Conservation (phyloP, 441 rosid genomes). For the Aquilaria agallochum region DNA sequence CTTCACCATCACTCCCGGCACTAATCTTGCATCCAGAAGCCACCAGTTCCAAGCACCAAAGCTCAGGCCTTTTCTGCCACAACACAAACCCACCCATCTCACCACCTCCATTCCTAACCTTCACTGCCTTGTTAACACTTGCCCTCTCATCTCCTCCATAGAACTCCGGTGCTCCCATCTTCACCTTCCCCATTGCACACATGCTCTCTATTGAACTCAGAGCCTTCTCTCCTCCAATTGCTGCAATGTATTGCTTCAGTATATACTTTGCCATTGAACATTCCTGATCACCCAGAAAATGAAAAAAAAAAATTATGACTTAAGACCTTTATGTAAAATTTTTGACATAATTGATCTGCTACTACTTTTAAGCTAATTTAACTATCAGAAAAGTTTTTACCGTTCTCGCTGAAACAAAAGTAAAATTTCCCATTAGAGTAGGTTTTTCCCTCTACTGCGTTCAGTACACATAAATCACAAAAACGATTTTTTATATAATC, state of each 20-base stretch:
- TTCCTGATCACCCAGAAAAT: constrained; percentile 34
- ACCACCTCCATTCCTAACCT: constrained; percentile 37
- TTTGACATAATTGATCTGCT: background rate
- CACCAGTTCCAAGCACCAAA: constrained; percentile 84
- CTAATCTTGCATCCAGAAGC: constrained; percentile 80
- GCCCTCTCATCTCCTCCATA: constrained; percentile 58
- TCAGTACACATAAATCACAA: no score
- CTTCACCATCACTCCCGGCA: constrained; percentile 83
- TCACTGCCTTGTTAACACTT: constrained; percentile 32
- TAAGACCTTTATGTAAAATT: no score
- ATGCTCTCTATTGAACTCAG: constrained; percentile 57
- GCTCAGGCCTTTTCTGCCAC: constrained; percentile 76
- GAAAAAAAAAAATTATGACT: no score
- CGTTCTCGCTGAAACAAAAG: no score
- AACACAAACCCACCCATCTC: constrained; percentile 84
- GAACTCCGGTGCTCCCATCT: constrained; percentile 79
- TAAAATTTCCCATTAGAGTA: no score
- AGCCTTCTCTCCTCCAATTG: constrained; percentile 79
- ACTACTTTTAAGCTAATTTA: background rate
- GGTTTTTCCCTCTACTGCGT: no score
- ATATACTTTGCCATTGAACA: constrained; percentile 86
- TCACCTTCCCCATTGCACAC: constrained; percentile 93
- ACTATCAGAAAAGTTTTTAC: background rate
- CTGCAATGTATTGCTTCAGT: constrained; percentile 82
- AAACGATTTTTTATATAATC: no score